Base-by-base conservation (phyloP, 257 asterid species). In the Linaria vulgaris region DNA sequence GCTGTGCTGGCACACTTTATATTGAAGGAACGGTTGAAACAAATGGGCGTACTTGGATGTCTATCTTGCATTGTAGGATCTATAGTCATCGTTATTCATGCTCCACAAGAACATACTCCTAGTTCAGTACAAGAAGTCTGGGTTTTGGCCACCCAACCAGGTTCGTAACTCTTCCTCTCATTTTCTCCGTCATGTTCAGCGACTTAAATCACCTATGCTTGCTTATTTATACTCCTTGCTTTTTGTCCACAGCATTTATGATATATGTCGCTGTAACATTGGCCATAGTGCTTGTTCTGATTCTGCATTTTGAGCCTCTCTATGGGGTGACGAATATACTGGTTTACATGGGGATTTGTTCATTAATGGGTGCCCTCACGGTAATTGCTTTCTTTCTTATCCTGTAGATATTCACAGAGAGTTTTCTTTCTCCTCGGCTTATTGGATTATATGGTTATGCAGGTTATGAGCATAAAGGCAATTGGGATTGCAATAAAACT, bases 401-500 rank as follows among this genome's bases (percentile, higher is more conserved):
- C 50, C 22, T 66, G 7, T 16, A 58, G 12, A 56, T 64, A 12
- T 20, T 21, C 19, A 15, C 24, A 39, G 51, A n/a, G n/a, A n/a
- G n/a, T n/a, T n/a, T n/a, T 30, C 17, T 34, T 5, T 63, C 21
- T 54, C 50, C 22, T 47, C 12, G 6, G 25, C 25, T 23, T 48
- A 21, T 12, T 61, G 39, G 39, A 27, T 49, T 56, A 47, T 25
- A 25, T 17, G 6, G 6, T 41, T 47, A 1, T 72, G 48, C 80
- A 88, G 97, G 96, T 90, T 67, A 78, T 90, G 59, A 90, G 97
- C 83, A 80, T 90, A 68, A 90, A 90, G 80, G 92, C 96, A 5
- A 79, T 90, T 31, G 97, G 97, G 43, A 90, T 88, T 56, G 97
- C 96, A 43, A 88, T 90, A 31, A 90, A 83, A 74, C 96, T 87